Evolutionary conservation across 805 yeast genomes (phyloP), one percentile per base, ranked within the genome.

Genomic region (Saccharomycopsis lassenensis): DNA sequence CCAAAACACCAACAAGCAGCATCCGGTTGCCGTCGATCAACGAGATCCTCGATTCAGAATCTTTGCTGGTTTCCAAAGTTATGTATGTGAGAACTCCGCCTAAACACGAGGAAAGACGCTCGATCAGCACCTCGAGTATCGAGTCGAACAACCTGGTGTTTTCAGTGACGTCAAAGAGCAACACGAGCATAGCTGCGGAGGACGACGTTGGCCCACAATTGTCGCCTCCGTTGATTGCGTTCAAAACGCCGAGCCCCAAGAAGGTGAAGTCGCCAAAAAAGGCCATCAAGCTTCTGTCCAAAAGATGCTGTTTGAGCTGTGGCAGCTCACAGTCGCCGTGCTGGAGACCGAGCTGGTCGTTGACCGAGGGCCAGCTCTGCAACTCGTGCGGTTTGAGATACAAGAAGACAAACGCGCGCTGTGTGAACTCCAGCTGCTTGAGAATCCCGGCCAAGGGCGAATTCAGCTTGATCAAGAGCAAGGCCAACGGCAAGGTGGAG

Each of bases 261-360:
- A n/a, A n/a, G n/a, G n/a, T n/a, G 30, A 27, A 36, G 12, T 39
- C 48, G 7, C 48, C 50, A 4, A 39, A 43, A 30, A 26, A 23
- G 4, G 17, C n/a, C n/a, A n/a, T n/a, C n/a, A n/a, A n/a, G n/a
- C n/a, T n/a, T n/a, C n/a, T n/a, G n/a, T 37, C 43, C 10, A 31
- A 46, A 51, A 67, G 94, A 47, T 70, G 69, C 36, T 89, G 98
- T 54, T 76, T 89, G 20, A 84, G 95, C 4, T 89, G 98, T 59
- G 85, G 86, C 5, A 74, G 91, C 1, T 79, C 77, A 38, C 91
- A 82, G 48, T 82, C 94, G 4, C 98, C 98, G 4, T 89, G 98
- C 58, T 89, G 98, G 98, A 72, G 98, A 53, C 98, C 98, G 1
- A 80, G 94, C 4, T 89, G 98, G 98, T 77, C 89, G 3, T 65